Percentiles rank a stretch among this genome's conserved stretches.
Conservation (phyloP, 306 rosid genomes). For the Boehmeria nivea region DNA sequence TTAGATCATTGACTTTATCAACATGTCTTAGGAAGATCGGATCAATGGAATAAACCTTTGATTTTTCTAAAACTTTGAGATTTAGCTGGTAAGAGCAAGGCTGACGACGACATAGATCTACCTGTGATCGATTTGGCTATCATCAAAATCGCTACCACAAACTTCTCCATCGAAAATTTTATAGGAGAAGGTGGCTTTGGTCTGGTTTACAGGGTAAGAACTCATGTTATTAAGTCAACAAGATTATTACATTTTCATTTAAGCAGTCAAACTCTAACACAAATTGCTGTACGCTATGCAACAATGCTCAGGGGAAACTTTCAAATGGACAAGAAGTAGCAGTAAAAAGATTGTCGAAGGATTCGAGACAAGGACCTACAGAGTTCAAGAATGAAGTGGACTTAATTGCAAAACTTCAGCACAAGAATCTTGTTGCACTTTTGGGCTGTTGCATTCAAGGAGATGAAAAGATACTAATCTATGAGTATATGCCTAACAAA, state of each 20-base stretch:
- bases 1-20: no score
- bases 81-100: background rate
- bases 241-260: background rate
- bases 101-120: constrained; percentile 27
- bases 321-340: constrained; percentile 18
- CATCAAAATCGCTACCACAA: constrained; percentile 33
- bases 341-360: constrained; percentile 25
- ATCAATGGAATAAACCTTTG: no score
- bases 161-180: constrained; percentile 35
- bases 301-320: constrained; percentile 21
- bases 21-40: no score
- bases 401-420: constrained; percentile 7
- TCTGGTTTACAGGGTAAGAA: constrained; percentile 46
- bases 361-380: constrained; percentile 24
- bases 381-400: constrained; percentile 34
- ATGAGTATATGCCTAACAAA: constrained; percentile 1
- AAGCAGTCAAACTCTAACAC: no score
- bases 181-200: constrained; percentile 62
- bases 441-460: background rate
- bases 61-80: background rate
- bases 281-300: background rate
- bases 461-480: constrained; percentile 1
- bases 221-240: no score
- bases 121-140: constrained; percentile 40
- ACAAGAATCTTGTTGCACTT: constrained; percentile 7